Base-by-base conservation (phyloP, 2,329 filamentous ascomycete genomes). In the Scytalidium lignicola region DNA sequence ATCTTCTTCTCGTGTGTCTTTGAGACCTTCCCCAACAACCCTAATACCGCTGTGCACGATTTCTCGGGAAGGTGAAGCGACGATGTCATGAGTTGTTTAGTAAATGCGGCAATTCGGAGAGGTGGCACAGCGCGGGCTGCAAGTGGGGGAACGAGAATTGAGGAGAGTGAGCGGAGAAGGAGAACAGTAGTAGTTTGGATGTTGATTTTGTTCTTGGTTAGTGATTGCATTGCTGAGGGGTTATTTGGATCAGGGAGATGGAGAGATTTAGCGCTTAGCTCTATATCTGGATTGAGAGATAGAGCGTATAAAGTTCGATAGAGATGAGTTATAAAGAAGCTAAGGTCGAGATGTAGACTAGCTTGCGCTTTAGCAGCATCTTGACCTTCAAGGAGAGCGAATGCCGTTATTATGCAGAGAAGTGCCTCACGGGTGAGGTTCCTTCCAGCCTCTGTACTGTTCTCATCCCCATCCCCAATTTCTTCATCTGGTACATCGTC, bases 361-460 rank as follows among this genome's bases (percentile, higher is more conserved):
- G 84, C 80, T 50, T 90, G 86, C 44, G 90, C 87, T 70, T 90
- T 92, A 70, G 88, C 85, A 15, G 85, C 90, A 62, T 96, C 92
- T 71, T 99, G 93, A 44, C 93, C 92, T 55, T 93, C 88, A 37
- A 99, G 83, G 6, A 99, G 83, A n/a, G 92, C 90, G 63, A 95
- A 97, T 21, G 95, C 93, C 1, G 93, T 99, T 61, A 95, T 90
- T 50, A 91, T 95, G 72, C 92, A 96, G 49, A 99, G 86, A 4
- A 99, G 83, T 10, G 88, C 82, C 69, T 97, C 91, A 56, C 93
- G 85, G 21, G 85, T 90, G 10, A 86, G 73, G 67, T 96, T 91
- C 49, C 91, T 83, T 37, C 75, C 73, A 1, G 72, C 72, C 2
- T 74, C 71, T 8, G 76, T 73, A 13, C 81, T 75, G 0, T 76